Conservation (phyloP, 75 land plant genomes). For the Pinus tabuliformis region DNA sequence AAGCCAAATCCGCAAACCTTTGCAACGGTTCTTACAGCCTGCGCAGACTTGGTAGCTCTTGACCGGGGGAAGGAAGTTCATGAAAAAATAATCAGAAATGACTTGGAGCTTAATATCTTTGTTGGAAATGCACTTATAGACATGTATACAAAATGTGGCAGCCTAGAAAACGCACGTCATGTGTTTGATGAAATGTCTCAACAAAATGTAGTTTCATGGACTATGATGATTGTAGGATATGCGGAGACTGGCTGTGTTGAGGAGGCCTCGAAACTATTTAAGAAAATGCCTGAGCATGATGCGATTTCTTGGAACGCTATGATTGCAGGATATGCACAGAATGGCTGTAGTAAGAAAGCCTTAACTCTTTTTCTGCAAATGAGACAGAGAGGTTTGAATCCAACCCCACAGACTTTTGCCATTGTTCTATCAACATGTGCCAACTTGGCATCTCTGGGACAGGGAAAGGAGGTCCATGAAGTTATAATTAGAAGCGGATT, state of each 20-base stretch:
- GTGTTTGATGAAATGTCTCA: conserved; percentile 26
- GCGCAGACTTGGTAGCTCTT: conserved; percentile 20
- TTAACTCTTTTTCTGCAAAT: conserved; percentile 12
- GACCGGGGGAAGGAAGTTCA: conserved; percentile 19
- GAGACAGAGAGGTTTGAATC: conserved; percentile 4
- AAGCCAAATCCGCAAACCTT: conserved; percentile 12
- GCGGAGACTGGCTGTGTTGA: neutral
- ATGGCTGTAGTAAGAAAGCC: conserved; percentile 14
- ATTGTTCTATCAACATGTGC: conserved; percentile 12
- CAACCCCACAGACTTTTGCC: conserved; percentile 13
- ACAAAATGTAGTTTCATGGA: conserved; percentile 28
- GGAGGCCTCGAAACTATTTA: too few relatives aligned
- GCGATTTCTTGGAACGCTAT: conserved; percentile 34
- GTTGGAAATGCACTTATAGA: conserved; percentile 30
- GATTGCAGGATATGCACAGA: conserved; percentile 28
- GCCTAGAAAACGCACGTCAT: conserved; percentile 13
- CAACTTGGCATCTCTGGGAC: conserved; percentile 9
- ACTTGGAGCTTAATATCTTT: conserved; percentile 19
- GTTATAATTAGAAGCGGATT: conserved; percentile 11
- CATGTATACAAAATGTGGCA: conserved; percentile 31
- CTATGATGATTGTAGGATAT: conserved; percentile 25
- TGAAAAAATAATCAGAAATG: conserved; percentile 6
- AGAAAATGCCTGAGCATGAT: too few relatives aligned
- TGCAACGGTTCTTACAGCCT: conserved; percentile 31
- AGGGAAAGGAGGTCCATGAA: conserved; percentile 10